Evolutionary conservation across 176 grass and related monocot genomes (phyloP).

Genomic region (Zizania latifolia): DNA sequence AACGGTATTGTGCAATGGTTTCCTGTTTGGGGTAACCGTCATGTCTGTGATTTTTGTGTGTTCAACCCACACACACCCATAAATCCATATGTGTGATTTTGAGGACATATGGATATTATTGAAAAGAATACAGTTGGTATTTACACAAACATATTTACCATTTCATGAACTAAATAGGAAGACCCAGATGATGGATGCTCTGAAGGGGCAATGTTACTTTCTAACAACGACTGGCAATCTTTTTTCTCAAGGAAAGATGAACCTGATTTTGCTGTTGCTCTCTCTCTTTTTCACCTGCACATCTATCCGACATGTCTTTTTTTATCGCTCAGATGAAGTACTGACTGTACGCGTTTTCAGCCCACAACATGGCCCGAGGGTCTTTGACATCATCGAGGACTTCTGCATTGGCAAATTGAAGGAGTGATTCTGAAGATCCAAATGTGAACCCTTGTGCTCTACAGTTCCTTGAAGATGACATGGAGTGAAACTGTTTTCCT

Average conservation of each 20-base stretch:
- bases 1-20: not conserved
- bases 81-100: constrained; percentile 1
- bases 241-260: not conserved
- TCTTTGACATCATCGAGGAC: constrained; percentile 93
- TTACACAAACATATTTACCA: not conserved
- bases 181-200: constrained; percentile 9
- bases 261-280: not conserved
- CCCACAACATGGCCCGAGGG: constrained; percentile 67
- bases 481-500: not conserved
- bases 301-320: not conserved
- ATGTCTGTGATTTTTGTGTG: not conserved
- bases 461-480: constrained; percentile 20
- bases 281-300: not conserved
- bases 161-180: not conserved
- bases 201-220: not conserved
- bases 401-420: constrained; percentile 73
- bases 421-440: constrained; percentile 29
- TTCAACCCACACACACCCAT: not conserved
- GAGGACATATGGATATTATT: not conserved
- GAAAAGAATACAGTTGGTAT: not conserved
- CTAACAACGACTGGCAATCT: not conserved
- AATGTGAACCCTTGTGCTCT: constrained; percentile 29
- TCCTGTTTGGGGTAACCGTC: not conserved
- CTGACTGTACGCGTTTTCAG: constrained; percentile 43
- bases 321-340: not conserved